Conservation (phyloP, 1,284 basidiomycete genomes). For the Amylostereum areolatum region DNA sequence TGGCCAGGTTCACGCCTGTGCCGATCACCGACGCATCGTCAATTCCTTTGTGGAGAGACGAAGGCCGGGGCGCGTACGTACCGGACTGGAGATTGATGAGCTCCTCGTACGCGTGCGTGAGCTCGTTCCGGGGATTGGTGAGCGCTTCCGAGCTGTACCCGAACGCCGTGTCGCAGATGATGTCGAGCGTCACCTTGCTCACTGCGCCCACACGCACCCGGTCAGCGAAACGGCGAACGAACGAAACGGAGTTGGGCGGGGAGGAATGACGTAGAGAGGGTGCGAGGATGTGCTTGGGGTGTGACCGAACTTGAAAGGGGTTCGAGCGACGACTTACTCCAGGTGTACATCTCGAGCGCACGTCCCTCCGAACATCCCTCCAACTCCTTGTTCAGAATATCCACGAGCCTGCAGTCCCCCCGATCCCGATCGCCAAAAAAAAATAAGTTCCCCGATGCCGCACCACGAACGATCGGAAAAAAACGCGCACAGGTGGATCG, state of each 20-base stretch:
- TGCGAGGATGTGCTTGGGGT: no score
- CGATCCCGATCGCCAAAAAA: no score
- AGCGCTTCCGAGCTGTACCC: constrained; percentile 41
- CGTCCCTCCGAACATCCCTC: constrained; percentile 23
- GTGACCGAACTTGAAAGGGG: no score
- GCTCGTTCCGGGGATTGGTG: constrained; percentile 39
- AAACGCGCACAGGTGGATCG: constrained; percentile 32
- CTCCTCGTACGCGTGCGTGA: constrained; percentile 40
- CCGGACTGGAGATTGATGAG: constrained; percentile 37
- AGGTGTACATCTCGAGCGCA: constrained; percentile 36
- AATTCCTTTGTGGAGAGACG: background rate
- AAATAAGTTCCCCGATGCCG: no score
- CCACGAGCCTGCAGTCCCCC: constrained; percentile 26
- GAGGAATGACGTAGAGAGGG: no score
- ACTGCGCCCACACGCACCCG: constrained; percentile 21
- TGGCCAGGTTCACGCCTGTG: constrained; percentile 32
- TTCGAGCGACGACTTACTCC: constrained; percentile 30
- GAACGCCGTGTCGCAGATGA: constrained; percentile 44
- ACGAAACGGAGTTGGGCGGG: no score
- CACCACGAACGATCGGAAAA: background rate
- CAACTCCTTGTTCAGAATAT: constrained; percentile 31
- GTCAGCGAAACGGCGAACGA: background rate
- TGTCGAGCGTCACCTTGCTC: constrained; percentile 46
- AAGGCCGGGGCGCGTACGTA: constrained; percentile 10
- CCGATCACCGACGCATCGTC: no score